Evolutionary conservation across 345 rosid species (phyloP).

Genomic region (Heritiera littoralis): DNA sequence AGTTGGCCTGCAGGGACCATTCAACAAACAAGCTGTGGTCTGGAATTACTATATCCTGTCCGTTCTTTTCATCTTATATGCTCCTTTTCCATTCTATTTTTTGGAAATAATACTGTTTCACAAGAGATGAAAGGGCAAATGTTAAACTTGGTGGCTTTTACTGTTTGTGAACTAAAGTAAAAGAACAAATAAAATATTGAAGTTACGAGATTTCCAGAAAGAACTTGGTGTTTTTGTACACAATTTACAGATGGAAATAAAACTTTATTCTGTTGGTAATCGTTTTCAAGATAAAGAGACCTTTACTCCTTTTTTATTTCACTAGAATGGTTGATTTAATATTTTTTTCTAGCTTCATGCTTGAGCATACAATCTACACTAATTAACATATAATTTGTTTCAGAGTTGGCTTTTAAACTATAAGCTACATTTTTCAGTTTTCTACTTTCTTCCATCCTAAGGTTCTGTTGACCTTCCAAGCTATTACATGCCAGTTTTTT

Average conservation of each 20-base stretch:
- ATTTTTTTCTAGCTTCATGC: background rate
- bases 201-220: background rate
- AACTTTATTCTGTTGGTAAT: background rate
- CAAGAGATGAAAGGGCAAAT: background rate
- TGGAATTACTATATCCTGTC: conserved; percentile 7
- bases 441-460: background rate
- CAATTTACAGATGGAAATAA: background rate
- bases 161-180: background rate
- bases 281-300: background rate
- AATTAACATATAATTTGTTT: background rate
- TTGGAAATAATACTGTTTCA: background rate
- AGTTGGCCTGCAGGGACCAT: conserved; percentile 29
- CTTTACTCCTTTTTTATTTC: background rate
- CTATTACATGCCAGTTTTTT: background rate
- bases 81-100: conserved; percentile 3
- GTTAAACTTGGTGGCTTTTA: background rate
- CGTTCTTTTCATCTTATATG: conserved; percentile 2
- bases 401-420: background rate
- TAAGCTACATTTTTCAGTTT: background rate
- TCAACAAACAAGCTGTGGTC: conserved; percentile 19
- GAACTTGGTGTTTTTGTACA: background rate
- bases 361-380: background rate
- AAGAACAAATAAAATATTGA: background rate
- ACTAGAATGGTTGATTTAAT: background rate
- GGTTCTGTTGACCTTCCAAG: background rate